Evolutionary conservation across 257 asterid species (phyloP).

Genomic region (Gentiana straminea): DNA sequence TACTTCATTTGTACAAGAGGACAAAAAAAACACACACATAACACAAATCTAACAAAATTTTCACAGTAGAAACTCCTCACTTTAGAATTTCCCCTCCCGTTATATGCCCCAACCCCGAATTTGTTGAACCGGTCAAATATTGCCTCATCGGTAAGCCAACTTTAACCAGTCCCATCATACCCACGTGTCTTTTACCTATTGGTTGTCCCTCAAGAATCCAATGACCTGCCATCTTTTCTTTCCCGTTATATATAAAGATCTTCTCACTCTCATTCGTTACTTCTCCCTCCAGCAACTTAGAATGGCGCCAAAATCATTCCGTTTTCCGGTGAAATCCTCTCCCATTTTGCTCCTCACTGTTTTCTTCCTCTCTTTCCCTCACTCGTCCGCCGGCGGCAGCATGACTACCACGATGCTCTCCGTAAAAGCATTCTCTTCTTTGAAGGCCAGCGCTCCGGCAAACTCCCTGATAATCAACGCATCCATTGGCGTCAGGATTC

Average conservation of each 20-base stretch:
- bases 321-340: conserved; percentile 24
- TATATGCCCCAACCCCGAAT: not conserved
- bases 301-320: conserved; percentile 57
- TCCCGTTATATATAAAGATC: conserved; percentile 15
- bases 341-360: conserved; percentile 16
- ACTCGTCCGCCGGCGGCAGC: conserved; percentile 13
- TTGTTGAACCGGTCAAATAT: conserved; percentile 30
- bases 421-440: conserved; percentile 77
- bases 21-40: too few relatives aligned
- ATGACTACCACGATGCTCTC: conserved; percentile 72
- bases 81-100: too few relatives aligned
- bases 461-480: conserved; percentile 73
- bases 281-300: conserved; percentile 23
- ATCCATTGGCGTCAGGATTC: conserved; percentile 74
- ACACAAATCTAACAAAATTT: too few relatives aligned
- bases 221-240: conserved; percentile 16
- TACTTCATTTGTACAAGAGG: too few relatives aligned
- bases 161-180: conserved; percentile 9
- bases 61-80: too few relatives aligned
- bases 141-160: conserved; percentile 24
- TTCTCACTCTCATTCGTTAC: conserved; percentile 13
- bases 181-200: conserved; percentile 27
- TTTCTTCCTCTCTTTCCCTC: conserved; percentile 11
- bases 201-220: conserved; percentile 39
- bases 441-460: conserved; percentile 95